Percentiles rank a stretch among this genome's conserved stretches.
phyloP scores from a whole-genome alignment of 768 basidiomycete genomes.

The Baorangia bicolor region DNA sequence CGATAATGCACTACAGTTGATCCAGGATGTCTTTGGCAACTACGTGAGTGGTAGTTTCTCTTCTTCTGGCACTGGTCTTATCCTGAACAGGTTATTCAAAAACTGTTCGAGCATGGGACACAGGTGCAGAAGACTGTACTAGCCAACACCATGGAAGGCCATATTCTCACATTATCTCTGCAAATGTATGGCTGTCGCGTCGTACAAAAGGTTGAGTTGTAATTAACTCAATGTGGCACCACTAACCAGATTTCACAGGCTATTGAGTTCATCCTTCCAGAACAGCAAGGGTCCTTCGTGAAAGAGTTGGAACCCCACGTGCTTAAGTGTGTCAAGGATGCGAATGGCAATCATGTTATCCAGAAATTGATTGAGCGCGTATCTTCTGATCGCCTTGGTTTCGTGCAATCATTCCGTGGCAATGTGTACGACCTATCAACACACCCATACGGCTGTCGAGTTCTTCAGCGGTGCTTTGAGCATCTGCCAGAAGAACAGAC shows the following conservation, averaged over 20 bases:
- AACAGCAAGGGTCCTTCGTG: conserved; percentile 76
- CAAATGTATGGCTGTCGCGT: conserved; percentile 98
- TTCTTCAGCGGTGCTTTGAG: conserved; percentile 90
- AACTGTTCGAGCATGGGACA: conserved; percentile 86
- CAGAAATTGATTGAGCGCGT: conserved; percentile 88
- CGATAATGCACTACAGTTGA: conserved; percentile 66
- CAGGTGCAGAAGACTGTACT: conserved; percentile 70
- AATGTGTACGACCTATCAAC: conserved; percentile 79
- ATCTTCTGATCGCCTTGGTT: conserved; percentile 69
- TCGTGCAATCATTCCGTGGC: conserved; percentile 73
- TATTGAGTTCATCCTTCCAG: conserved; percentile 74
- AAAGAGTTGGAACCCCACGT: conserved; percentile 78
- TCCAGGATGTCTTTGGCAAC: conserved; percentile 95
- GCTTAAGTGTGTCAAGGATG: conserved; percentile 83
- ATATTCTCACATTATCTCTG: conserved; percentile 71
- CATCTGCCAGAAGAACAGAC: conserved; percentile 69
- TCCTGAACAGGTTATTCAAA: conserved; percentile 77
- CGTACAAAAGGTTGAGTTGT: conserved; percentile 72
- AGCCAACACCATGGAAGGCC: conserved; percentile 71
- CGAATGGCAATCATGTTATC: conserved; percentile 94
- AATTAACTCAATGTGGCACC: not conserved
- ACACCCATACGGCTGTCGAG: conserved; percentile 93
- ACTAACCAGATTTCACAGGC: conserved; percentile 49
- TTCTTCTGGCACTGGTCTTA: conserved; percentile 5
- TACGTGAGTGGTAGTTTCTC: conserved; percentile 56